A percentile compares a stretch with the other conserved stretches of the same genome.
These are phyloP conservation scores for Hypoxylon sp. DNA, from an alignment of 2,329 filamentous ascomycete genomes.

Conservation along the genomic window DNA sequence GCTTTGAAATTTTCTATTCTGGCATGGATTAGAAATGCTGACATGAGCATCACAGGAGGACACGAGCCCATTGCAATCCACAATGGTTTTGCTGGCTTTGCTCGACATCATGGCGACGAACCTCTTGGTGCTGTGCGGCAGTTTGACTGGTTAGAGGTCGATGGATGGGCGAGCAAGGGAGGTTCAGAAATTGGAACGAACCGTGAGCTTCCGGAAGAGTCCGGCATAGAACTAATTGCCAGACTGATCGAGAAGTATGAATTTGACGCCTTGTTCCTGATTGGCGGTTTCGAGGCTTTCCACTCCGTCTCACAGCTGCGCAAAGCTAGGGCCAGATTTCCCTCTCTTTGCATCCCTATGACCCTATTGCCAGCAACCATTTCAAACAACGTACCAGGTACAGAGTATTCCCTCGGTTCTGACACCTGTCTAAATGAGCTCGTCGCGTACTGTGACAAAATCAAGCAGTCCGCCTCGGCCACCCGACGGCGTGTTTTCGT, in stretches of 20 bases:
- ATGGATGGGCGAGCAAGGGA: constrained; percentile 94
- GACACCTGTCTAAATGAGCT: constrained; percentile 97
- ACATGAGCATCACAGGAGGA: constrained; percentile 60
- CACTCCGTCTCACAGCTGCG: constrained; percentile 90
- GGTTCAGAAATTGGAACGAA: constrained; percentile 99
- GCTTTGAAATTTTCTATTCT: not conserved
- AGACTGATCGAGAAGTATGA: constrained; percentile 86
- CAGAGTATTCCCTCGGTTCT: constrained; percentile 95
- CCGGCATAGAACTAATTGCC: constrained; percentile 85
- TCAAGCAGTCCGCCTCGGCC: constrained; percentile 95
- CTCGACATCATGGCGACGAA: constrained; percentile 87
- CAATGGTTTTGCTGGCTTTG: constrained; percentile 95
- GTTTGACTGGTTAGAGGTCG: constrained; percentile 93
- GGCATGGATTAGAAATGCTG: constrained; percentile 1
- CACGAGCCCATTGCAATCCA: constrained; percentile 94
- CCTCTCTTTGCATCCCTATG: constrained; percentile 92
- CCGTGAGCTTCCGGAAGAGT: constrained; percentile 88
- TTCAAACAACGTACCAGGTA: constrained; percentile 97
- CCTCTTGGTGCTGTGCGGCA: constrained; percentile 86
- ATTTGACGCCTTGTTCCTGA: constrained; percentile 90
- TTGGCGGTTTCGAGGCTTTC: constrained; percentile 97
- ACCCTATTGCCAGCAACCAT: constrained; percentile 94
- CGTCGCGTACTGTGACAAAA: constrained; percentile 95
- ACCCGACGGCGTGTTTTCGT: constrained; percentile 95
- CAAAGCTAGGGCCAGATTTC: constrained; percentile 81